These are phyloP conservation scores for Endocarpon pusillum DNA, from an alignment of 495 filamentous ascomycete species.

Conservation along the genomic window DNA sequence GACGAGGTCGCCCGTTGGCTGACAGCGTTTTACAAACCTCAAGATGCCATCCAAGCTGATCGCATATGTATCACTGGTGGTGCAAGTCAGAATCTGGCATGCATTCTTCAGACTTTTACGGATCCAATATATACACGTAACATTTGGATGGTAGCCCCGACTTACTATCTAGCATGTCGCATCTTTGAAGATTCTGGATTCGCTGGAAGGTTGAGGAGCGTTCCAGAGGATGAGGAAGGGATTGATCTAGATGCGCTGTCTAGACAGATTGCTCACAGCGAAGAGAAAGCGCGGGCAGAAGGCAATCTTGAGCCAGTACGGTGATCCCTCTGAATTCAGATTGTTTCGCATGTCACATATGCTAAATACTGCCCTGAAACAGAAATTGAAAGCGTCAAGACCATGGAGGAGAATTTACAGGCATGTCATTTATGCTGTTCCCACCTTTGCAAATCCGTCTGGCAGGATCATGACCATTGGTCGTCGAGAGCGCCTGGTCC, in stretches of 20 bases:
- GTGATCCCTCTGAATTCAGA: too few species aligned
- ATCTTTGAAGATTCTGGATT: constrained; percentile 72
- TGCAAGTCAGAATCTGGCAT: constrained; percentile 60
- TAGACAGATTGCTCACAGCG: constrained; percentile 24
- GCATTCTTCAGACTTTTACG: constrained; percentile 54
- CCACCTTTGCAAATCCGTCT: constrained; percentile 52
- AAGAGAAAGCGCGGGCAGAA: constrained; percentile 14
- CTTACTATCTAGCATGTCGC: constrained; percentile 60
- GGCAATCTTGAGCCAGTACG: constrained; percentile 26
- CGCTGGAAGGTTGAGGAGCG: constrained; percentile 36
- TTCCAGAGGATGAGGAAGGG: constrained; percentile 61
- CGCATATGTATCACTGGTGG: constrained; percentile 70
- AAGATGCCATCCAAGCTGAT: constrained; percentile 20
- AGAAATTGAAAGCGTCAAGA: constrained; percentile 13
- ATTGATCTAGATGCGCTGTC: constrained; percentile 45
- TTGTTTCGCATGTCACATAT: too few species aligned
- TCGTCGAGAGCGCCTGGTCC: constrained; percentile 35
- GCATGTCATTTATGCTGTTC: constrained; percentile 57
- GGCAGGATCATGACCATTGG: constrained; percentile 40
- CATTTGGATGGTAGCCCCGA: constrained; percentile 66
- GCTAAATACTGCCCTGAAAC: too few species aligned
- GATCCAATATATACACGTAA: constrained; percentile 58
- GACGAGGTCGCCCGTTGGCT: constrained; percentile 52
- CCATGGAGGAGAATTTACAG: constrained; percentile 41
- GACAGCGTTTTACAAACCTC: constrained; percentile 37